These are phyloP conservation scores for Hypoxylon cercidicola DNA, from an alignment of 495 filamentous ascomycete genomes.

Conservation along the genomic window DNA sequence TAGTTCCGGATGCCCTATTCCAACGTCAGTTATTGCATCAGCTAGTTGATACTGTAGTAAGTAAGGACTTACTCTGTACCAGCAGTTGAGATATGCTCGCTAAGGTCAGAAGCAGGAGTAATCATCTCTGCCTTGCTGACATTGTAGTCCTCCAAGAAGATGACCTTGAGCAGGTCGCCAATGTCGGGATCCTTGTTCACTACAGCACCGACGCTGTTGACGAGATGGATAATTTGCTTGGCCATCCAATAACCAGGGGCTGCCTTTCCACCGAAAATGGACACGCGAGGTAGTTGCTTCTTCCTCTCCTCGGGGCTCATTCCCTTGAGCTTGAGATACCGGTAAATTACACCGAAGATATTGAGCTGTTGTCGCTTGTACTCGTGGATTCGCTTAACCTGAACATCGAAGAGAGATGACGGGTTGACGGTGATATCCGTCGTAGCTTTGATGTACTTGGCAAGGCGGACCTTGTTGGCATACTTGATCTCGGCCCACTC, in stretches of 20 bases:
- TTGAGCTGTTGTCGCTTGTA: slow-evolving; percentile 99
- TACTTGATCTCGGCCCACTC: slow-evolving; percentile 93
- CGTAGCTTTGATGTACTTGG: slow-evolving; percentile 85
- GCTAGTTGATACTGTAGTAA: not conserved
- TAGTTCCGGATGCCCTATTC: slow-evolving; percentile 63
- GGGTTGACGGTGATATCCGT: slow-evolving; percentile 86
- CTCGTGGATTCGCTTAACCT: slow-evolving; percentile 99
- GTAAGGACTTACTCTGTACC: slow-evolving; percentile 76
- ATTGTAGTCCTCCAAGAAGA: slow-evolving; percentile 98
- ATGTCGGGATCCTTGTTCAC: slow-evolving; percentile 93
- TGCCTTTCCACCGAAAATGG: slow-evolving; percentile 97
- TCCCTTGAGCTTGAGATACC: slow-evolving; percentile 88
- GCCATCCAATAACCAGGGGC: slow-evolving; percentile 99
- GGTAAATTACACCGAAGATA: slow-evolving; percentile 97
- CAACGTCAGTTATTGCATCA: slow-evolving; percentile 14
- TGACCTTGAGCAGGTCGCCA: slow-evolving; percentile 93
- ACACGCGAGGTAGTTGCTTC: slow-evolving; percentile 90
- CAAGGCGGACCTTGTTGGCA: slow-evolving; percentile 75
- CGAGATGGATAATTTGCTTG: slow-evolving; percentile 96
- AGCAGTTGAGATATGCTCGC: slow-evolving; percentile 98
- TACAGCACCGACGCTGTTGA: slow-evolving; percentile 90
- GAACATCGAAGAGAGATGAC: slow-evolving; percentile 89
- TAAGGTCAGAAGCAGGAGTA: slow-evolving; percentile 91
- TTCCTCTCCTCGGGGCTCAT: slow-evolving; percentile 86
- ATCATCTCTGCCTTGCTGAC: slow-evolving; percentile 99